Base-by-base conservation (phyloP, 2,329 filamentous ascomycete species). In the Alternaria incomplexa region DNA sequence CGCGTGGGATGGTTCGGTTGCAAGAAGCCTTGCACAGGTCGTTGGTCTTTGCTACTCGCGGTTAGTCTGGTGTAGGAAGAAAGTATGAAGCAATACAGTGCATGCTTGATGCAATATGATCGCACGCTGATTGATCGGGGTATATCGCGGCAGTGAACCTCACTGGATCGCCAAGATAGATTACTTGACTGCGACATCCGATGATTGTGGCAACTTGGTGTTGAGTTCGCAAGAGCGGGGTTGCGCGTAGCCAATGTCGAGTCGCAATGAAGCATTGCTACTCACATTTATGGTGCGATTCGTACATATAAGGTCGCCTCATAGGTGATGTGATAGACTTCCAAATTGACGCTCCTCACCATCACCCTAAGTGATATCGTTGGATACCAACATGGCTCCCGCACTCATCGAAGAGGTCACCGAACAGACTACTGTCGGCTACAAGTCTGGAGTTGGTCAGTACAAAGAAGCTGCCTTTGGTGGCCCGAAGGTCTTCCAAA, bases 401-500 rank as follows among this genome's bases (percentile, higher is more conserved):
- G 81, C 79, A 69, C 73, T 83, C 10, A 73, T 83, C 50, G 81
- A 83, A 66, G 73, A 70, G 11, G 65, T 62, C 5, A 56, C 71
- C n/a, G 67, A 76, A 51, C 69, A 73, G 43, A 61, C 66, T 7
- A 45, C 63, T n/a, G 62, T 68, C 17, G 65, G 62, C 45, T 79
- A 73, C 58, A 78, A 77, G 58, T 76, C 71, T n/a, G 76, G 77
- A 17, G 72, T 72, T 54, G 77, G 75, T 9, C 71, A 78, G 30
- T 77, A 78, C 61, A 74, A 84, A 64, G 83, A 84, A 61, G 81
- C 82, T 5, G 83, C 80, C 56, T 78, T 79, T 50, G 78, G 79
- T 63, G 80, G 80, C 11, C 81, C 81, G 2, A 79, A 77, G 44
- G 76, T 75, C 6, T 84, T 80, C 64, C 81, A 83, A 52, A 83